These are phyloP conservation scores for Kurtzmaniella cleridarum DNA, from an alignment of 805 yeast genomes.

Conservation along the genomic window DNA sequence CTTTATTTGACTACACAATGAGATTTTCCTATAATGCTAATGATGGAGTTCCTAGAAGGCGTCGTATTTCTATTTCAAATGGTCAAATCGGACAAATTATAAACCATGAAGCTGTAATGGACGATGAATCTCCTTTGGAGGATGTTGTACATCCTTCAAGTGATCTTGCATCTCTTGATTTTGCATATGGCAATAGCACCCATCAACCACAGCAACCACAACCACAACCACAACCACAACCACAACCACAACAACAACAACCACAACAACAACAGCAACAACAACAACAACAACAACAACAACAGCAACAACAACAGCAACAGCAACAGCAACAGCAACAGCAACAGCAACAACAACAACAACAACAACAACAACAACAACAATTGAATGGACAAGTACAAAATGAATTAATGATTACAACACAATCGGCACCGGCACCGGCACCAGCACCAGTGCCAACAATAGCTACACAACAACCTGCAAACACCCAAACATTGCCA, in stretches of 20 bases:
- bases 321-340: conserved; percentile 9
- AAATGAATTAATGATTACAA: not conserved
- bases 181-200: conserved; percentile 1
- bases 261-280: no score
- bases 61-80: conserved; percentile 76
- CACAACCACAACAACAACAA: no score
- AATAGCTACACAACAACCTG: not conserved
- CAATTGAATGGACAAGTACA: not conserved
- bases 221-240: conserved; percentile 1
- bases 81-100: conserved; percentile 80
- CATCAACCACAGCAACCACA: conserved; percentile 11
- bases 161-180: not conserved
- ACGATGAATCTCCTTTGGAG: conserved; percentile 19
- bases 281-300: conserved; percentile 1
- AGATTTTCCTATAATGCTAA: conserved; percentile 26
- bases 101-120: conserved; percentile 36
- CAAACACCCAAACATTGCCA: not conserved
- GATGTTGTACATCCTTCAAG: not conserved
- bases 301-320: conserved; percentile 4
- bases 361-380: conserved; percentile 14
- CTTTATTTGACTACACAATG: conserved; percentile 40
- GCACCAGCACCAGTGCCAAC: no score
- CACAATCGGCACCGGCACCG: not conserved
- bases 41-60: conserved; percentile 36
- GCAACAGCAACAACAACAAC: no score